Evolutionary conservation across 2,329 filamentous ascomycete genomes (phyloP).

Genomic region (Cercospora sp.): DNA sequence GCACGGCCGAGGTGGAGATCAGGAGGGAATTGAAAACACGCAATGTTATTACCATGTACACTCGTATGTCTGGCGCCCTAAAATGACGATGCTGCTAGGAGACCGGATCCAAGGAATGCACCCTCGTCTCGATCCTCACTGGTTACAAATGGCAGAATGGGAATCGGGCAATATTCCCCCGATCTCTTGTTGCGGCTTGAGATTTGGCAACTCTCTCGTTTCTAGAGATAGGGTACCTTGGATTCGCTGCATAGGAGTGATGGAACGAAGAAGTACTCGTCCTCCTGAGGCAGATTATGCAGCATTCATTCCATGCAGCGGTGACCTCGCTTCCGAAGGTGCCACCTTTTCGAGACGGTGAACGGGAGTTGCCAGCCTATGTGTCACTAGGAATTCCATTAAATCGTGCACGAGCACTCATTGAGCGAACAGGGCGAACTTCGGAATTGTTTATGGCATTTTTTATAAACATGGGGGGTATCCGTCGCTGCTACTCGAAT

Average conservation of each 20-base stretch:
- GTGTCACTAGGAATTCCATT: constrained; percentile 8
- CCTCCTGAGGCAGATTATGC: neutral
- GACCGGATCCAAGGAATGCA: neutral
- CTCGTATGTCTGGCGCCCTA: neutral
- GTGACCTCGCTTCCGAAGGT: neutral
- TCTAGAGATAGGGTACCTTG: neutral
- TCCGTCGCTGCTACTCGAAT: constrained; percentile 20
- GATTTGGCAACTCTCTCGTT: neutral
- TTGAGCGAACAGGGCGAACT: constrained; percentile 6
- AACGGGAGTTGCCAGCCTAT: neutral
- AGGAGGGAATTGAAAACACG: neutral
- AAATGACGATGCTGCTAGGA: neutral
- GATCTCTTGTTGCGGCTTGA: neutral
- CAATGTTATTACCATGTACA: neutral
- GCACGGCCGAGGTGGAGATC: neutral
- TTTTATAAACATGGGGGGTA: constrained; percentile 20
- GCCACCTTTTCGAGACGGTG: neutral
- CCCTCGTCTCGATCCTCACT: neutral
- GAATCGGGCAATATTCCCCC: neutral
- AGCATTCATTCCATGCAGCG: neutral
- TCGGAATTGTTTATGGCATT: constrained; percentile 15
- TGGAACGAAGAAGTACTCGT: neutral
- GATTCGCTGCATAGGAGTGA: neutral
- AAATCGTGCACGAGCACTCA: constrained; percentile 7
- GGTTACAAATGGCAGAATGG: neutral